phyloP scores from a whole-genome alignment of 306 rosid genomes.

The Parietaria judaica region DNA sequence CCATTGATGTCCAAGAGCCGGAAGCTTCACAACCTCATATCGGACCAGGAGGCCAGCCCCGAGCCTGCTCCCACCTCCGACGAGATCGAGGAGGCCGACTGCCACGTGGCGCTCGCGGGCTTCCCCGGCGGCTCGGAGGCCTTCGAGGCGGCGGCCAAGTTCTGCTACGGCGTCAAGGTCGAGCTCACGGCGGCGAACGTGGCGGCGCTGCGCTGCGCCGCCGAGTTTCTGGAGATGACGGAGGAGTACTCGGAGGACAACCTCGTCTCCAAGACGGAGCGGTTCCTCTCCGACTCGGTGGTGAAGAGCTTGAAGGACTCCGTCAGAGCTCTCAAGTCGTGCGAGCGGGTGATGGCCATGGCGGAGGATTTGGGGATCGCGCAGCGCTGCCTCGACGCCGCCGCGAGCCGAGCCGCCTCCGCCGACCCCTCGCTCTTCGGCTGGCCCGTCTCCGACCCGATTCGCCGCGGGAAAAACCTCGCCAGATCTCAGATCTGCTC shows the following conservation, averaged over 20 bases:
- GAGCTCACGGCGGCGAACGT: slow-evolving; percentile 66
- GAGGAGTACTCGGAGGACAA: slow-evolving; percentile 82
- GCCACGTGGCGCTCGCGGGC: slow-evolving; percentile 44
- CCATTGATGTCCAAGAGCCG: slow-evolving; percentile 86
- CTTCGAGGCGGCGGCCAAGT: slow-evolving; percentile 86
- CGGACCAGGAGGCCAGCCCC: slow-evolving; percentile 57
- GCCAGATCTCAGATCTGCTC: slow-evolving; percentile 23
- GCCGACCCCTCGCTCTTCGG: slow-evolving; percentile 72
- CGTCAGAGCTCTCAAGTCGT: slow-evolving; percentile 61
- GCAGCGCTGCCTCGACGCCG: slow-evolving; percentile 60
- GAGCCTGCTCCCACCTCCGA: slow-evolving; percentile 1
- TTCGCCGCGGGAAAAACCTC: slow-evolving; percentile 39
- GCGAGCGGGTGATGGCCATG: slow-evolving; percentile 55
- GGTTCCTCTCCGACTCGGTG: slow-evolving; percentile 54
- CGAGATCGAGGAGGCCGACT: slow-evolving; percentile 68
- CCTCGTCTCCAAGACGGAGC: slow-evolving; percentile 74
- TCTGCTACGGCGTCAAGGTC: slow-evolving; percentile 85
- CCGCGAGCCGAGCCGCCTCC: slow-evolving; percentile 49
- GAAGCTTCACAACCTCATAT: slow-evolving; percentile 55
- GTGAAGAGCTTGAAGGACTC: slow-evolving; percentile 70
- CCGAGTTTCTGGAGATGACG: slow-evolving; percentile 87
- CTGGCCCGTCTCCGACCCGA: slow-evolving; percentile 62
- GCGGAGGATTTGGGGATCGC: slow-evolving; percentile 56
- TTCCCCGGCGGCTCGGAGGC: slow-evolving; percentile 88
- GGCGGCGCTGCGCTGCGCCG: slow-evolving; percentile 92